phyloP scores from a whole-genome alignment of 495 filamentous ascomycete species.

The Talaromyces nanjingensis region DNA sequence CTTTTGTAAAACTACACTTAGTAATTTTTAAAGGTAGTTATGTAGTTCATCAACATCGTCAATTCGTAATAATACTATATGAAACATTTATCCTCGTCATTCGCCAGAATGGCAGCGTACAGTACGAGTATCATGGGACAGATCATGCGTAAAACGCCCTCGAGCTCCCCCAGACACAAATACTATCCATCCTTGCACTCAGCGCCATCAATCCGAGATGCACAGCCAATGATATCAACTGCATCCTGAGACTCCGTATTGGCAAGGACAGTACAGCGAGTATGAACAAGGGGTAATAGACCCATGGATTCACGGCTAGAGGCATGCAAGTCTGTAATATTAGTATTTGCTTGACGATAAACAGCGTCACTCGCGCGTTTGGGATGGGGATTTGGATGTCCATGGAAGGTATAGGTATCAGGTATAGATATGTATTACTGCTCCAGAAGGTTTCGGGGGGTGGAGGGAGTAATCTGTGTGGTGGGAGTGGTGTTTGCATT shows the following conservation, averaged over 20 bases:
- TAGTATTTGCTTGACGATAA: conserved; percentile 50
- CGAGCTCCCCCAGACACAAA: conserved; percentile 28
- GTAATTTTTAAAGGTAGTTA: background rate
- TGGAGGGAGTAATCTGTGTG: conserved; percentile 50
- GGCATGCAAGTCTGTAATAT: conserved; percentile 55
- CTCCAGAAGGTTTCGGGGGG: conserved; percentile 25
- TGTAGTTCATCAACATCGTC: background rate
- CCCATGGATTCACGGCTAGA: conserved; percentile 47
- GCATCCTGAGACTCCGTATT: conserved; percentile 18
- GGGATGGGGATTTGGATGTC: conserved; percentile 19
- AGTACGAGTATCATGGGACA: background rate
- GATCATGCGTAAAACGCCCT: background rate
- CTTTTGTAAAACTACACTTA: too few species aligned
- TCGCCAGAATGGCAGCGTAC: background rate
- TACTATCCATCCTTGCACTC: conserved; percentile 22
- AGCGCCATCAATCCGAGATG: conserved; percentile 28
- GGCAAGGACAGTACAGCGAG: conserved; percentile 49
- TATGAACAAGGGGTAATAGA: conserved; percentile 54
- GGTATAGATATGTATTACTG: conserved; percentile 1
- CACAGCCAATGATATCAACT: conserved; percentile 19
- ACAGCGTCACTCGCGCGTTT: conserved; percentile 34
- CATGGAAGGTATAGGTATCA: conserved; percentile 4
- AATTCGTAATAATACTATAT: background rate
- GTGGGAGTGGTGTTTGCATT: background rate
- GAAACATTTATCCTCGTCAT: background rate